Evolutionary conservation across 108 stramenopile genomes (phyloP), one percentile per base, ranked within the genome.

Genomic region (Conticribra guillardii): DNA sequence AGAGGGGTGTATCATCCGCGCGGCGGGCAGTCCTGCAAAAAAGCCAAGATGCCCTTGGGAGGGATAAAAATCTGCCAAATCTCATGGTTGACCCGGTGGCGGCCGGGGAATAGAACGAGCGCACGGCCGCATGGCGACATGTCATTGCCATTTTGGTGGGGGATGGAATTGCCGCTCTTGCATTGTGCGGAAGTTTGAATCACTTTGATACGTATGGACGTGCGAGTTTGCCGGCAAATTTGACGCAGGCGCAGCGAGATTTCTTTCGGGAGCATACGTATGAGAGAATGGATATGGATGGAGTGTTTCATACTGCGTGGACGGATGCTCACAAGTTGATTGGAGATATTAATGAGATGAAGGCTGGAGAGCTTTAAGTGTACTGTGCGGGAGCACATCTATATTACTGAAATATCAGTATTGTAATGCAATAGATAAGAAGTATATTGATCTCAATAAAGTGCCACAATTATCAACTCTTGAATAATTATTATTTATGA

Each of bases 221-320:
- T 30, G 89, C 73, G 24, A 65, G 79, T 41, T 84, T 98, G 54
- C 96, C 97, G 21, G 97, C 98, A 41, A 97, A 97, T 69, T 73
- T 99, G 45, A 92, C 93, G 26, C 98, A 99, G 84, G 97, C 96
- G 9, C 99, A 99, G 82, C 87, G 99, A 37, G 99, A 99, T 79
- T 99, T 97, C 88, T 99, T 99, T 71, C 98, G 99, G n/a, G 97
- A 94, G 19, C 99, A 99, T 81, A 98, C 98, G 60, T 99, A 91
- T 77, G 89, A 98, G 67, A 90, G 95, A 55, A 87, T 64, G 3
- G 95, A 96, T 71, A 75, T 60, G 73, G 85, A 89, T 52, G 96
- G 96, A 3, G 87, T 84, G 21, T 96, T 94, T 73, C 97, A 98
- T 84, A 89, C 87, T 32, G 79, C 90, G 21, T 98, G 97, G 97